Percentiles rank a stretch among this genome's conserved stretches.
Evolutionary conservation across 805 yeast species (phyloP).

Genomic region (Debaryomyces castellii): DNA sequence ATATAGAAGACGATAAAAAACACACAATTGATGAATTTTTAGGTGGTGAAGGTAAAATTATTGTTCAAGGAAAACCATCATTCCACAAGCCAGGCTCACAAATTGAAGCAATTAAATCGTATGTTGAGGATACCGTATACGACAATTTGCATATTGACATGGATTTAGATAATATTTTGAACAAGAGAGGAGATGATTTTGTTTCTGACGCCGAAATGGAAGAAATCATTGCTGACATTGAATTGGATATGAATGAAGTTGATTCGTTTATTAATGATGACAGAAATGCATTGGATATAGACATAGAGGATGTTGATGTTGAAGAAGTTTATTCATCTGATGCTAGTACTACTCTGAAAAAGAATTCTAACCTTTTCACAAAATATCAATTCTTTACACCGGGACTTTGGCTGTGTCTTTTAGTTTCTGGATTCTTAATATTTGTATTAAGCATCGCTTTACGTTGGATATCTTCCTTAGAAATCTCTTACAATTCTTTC

Average conservation of each 20-base stretch:
- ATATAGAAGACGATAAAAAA: conserved; percentile 19
- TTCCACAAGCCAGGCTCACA: conserved; percentile 20
- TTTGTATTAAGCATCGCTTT: conserved; percentile 61
- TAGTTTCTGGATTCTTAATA: conserved; percentile 63
- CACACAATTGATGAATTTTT: conserved; percentile 21
- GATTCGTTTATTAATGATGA: conserved; percentile 30
- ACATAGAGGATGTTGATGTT: not conserved
- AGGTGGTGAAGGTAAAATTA: conserved; percentile 8
- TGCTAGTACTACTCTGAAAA: not conserved
- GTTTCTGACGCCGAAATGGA: conserved; percentile 12
- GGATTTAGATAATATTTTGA: conserved; percentile 13
- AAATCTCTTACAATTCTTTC: conserved; percentile 79
- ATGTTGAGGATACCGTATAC: conserved; percentile 18
- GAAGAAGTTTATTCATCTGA: conserved; percentile 19
- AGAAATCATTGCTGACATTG: conserved; percentile 19
- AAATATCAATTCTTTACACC: conserved; percentile 72
- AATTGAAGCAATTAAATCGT: conserved; percentile 20
- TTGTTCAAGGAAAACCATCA: conserved; percentile 33
- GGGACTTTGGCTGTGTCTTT: conserved; percentile 74
- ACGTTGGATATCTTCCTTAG: conserved; percentile 66
- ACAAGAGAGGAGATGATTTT: conserved; percentile 16
- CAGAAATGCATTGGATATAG: conserved; percentile 15
- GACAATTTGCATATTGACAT: conserved; percentile 20
- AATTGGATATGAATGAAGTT: conserved; percentile 31
- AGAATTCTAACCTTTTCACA: conserved; percentile 50